A percentile compares a stretch with the other conserved stretches of the same genome.
These are phyloP conservation scores for Aspergillus felis DNA, from an alignment of 2,329 filamentous ascomycete species.

Conservation along the genomic window DNA sequence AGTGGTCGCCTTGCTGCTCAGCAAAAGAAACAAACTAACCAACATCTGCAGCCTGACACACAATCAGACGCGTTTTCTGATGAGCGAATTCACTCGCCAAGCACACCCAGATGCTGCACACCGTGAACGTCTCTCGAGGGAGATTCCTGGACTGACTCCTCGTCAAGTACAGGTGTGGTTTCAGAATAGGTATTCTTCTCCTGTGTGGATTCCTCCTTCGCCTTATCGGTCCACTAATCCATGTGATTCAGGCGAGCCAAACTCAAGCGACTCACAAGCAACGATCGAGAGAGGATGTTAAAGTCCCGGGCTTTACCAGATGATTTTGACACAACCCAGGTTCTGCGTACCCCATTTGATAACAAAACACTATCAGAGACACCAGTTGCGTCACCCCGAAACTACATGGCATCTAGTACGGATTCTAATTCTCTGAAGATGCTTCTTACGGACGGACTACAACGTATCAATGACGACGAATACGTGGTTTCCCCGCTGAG, in stretches of 20 bases:
- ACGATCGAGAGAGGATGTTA: slow-evolving; percentile 60
- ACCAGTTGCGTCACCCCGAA: slow-evolving; percentile 45
- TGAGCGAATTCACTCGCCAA: slow-evolving; percentile 95
- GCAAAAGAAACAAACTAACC: not conserved
- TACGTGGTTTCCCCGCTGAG: slow-evolving; percentile 37
- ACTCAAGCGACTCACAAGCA: slow-evolving; percentile 57
- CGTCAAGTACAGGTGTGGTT: slow-evolving; percentile 98
- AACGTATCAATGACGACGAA: slow-evolving; percentile 34
- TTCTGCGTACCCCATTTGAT: slow-evolving; percentile 53
- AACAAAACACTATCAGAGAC: slow-evolving; percentile 45
- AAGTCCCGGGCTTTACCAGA: slow-evolving; percentile 57
- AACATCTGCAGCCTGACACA: slow-evolving; percentile 70
- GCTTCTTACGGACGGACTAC: slow-evolving; percentile 32
- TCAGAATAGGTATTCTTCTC: slow-evolving; percentile 74
- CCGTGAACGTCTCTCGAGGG: slow-evolving; percentile 76
- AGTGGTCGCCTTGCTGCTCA: not conserved
- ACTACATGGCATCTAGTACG: slow-evolving; percentile 37
- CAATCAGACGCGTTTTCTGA: slow-evolving; percentile 93
- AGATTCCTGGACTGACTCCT: slow-evolving; percentile 87
- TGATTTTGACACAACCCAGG: slow-evolving; percentile 58
- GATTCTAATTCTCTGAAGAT: slow-evolving; percentile 30
- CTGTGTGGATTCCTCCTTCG: not conserved
- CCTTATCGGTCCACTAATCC: slow-evolving; percentile 5
- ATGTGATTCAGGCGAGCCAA: slow-evolving; percentile 51
- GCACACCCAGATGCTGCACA: slow-evolving; percentile 91